These are phyloP conservation scores for Conidiobolus incongruus DNA, from an alignment of 371 early-diverging fungal genomes.

Conservation along the genomic window DNA sequence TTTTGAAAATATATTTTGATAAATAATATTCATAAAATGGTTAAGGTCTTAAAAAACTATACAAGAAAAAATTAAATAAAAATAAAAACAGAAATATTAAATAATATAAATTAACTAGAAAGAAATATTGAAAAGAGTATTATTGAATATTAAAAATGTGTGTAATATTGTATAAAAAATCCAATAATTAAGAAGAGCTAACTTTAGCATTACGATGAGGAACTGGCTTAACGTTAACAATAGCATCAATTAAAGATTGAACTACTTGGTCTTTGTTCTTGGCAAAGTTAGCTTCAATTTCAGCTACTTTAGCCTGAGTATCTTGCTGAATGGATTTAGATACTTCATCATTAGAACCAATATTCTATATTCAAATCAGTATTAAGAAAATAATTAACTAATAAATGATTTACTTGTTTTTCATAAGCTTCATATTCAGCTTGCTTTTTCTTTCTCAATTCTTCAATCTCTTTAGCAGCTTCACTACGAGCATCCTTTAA, in stretches of 20 bases:
- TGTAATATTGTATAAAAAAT: too few species aligned
- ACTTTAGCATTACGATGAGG: conserved; percentile 31
- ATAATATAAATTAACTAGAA: too few species aligned
- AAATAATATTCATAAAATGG: too few species aligned
- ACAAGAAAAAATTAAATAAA: too few species aligned
- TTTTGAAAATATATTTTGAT: too few species aligned
- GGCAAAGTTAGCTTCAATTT: conserved; percentile 30
- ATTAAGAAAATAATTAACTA: neutral
- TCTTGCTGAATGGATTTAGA: conserved; percentile 43
- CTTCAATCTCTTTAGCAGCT: conserved; percentile 79
- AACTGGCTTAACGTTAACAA: conserved; percentile 45
- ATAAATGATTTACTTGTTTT: conserved; percentile 29
- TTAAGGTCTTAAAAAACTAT: too few species aligned
- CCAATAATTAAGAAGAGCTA: too few species aligned
- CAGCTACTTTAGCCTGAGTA: conserved; percentile 50
- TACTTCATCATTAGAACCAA: conserved; percentile 46
- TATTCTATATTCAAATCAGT: conserved; percentile 23
- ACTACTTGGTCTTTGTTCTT: conserved; percentile 50
- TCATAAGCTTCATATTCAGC: conserved; percentile 61
- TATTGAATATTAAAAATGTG: too few species aligned
- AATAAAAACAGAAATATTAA: too few species aligned
- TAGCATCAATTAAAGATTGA: conserved; percentile 41
- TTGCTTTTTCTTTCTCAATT: conserved; percentile 62
- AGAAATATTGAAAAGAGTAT: too few species aligned
- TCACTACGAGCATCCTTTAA: conserved; percentile 86